Evolutionary conservation across 2,329 filamentous ascomycete species (phyloP), one percentile per base, ranked within the genome.

Genomic region (Alternaria consortialis): DNA sequence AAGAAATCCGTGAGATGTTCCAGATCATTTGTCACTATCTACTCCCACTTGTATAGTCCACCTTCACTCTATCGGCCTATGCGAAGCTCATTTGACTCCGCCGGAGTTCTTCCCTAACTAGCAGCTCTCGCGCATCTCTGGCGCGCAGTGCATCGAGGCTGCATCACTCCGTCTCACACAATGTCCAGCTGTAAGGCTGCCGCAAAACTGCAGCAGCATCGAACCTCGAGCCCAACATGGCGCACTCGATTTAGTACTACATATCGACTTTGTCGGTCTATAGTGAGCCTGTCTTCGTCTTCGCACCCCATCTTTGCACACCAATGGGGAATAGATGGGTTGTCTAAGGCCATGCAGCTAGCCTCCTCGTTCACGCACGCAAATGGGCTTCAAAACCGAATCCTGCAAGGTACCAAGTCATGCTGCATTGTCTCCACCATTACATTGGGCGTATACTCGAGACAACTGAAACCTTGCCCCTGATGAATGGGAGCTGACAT

Each of bases 401-500:
- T 8, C n/a, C 27, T 23, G n/a, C 11, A 46, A 13, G 17, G 27
- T 17, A 12, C n/a, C 31, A 29, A 32, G 43, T 32, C 27, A 32
- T 31, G 11, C 9, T 2, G 11, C 27, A 36, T 51, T 15, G 17
- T 15, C 11, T 32, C 36, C 27, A 20, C 8, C 13, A 42, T 29
- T 31, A 40, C 36, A n/a, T 37, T 20, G 20, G 20, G 17, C 20
- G 37, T 39, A 23, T 58, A 53, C 42, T 46, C 42, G 43, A 63
- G 59, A 59, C 56, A 36, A 39, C 39, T 44, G 29, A 43, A 40
- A 47, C 56, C 43, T 42, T 46, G 46, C 56, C 56, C 17, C 53
- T 40, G 53, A 39, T 50, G 29, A 50, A 57, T 60, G 58, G 63
- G 62, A 64, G 53, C 47, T 63, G 63, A 66, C 58, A 67, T 57